Conservation (phyloP, 2,329 filamentous ascomycete species). For the Talaromyces sp. region DNA sequence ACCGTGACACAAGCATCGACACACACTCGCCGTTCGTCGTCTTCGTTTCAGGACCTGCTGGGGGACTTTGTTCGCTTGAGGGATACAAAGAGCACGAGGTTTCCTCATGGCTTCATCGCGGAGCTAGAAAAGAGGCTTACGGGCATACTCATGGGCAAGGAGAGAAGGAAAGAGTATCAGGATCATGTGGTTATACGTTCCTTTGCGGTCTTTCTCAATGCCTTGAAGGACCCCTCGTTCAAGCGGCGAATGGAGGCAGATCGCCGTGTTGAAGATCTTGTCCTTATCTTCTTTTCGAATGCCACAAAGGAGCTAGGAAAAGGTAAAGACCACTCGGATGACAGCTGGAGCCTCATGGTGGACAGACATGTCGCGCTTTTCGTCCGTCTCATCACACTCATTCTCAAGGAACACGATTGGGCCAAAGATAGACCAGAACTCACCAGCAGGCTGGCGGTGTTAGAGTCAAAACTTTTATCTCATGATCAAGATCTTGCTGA, state of each 20-base stretch:
- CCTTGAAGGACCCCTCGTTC: constrained; percentile 83
- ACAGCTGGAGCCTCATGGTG: constrained; percentile 85
- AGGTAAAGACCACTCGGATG: constrained; percentile 71
- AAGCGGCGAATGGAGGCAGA: constrained; percentile 92
- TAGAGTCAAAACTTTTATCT: constrained; percentile 90
- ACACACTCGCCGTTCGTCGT: constrained; percentile 66
- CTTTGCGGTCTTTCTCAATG: constrained; percentile 91
- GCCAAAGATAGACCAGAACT: constrained; percentile 82
- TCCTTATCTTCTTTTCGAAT: constrained; percentile 94
- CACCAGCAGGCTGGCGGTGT: constrained; percentile 68
- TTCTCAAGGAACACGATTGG: constrained; percentile 79
- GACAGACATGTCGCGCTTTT: constrained; percentile 95
- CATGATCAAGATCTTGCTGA: constrained; percentile 86
- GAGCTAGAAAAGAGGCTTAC: constrained; percentile 75
- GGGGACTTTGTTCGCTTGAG: constrained; percentile 74
- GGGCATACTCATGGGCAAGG: constrained; percentile 74
- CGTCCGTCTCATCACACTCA: constrained; percentile 76
- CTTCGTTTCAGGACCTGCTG: constrained; percentile 74
- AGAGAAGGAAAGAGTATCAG: constrained; percentile 81
- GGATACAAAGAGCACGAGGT: constrained; percentile 66
- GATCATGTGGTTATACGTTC: constrained; percentile 89
- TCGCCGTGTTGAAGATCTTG: constrained; percentile 82
- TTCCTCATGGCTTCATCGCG: constrained; percentile 68
- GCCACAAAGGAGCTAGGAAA: constrained; percentile 88
- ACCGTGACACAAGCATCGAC: constrained; percentile 67